Base-by-base conservation (phyloP, 768 basidiomycete genomes). In the Asterophora parasitica region DNA sequence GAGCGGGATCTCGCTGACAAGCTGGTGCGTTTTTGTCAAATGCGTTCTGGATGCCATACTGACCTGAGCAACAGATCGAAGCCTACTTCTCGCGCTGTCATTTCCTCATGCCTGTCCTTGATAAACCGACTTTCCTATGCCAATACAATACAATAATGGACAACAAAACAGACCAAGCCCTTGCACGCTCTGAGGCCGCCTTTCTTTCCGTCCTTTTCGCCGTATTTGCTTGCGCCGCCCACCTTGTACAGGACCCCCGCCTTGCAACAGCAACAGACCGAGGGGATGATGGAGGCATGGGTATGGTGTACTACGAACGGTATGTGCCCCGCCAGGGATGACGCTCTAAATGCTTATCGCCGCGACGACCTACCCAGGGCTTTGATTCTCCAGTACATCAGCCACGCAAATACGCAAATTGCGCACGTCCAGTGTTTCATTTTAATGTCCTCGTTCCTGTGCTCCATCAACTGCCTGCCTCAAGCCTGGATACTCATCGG, bases 401-500 rank as follows among this genome's bases (percentile, higher is more conserved):
- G 90, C 53, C 83, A 92, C 61, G 81, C 88, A 36, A 88, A 84
- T 46, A 89, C 83, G 33, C 87, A 92, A 64, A 73, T 88, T 42
- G 78, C 83, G 28, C 92, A 94, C 64, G 92, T 94, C 26, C 92
- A 94, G 70, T 88, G 88, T 65, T 85, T 93, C 62, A 79, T 90
- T 52, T 75, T 95, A 46, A 79, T 93, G 77, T 85, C 92, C 43
- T 86, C 91, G 1, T 94, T 92, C 71, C 73, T 95, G 50, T 93
- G 92, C 61, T 92, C 91, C 45, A 77, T 94, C 57, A 95, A 95
- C 60, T 92, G 92, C 61, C 78, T 95, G 43, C 92, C 92, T 2
- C 92, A 93, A 67, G 90, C 92, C 26, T 95, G 92, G 92, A 79
- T 94, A 53, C 75, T 93, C 48, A 80, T 92, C 46, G 92, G 92